Evolutionary conservation across 305 asterid genomes (phyloP).

Genomic region (Plantago lanceolata): DNA sequence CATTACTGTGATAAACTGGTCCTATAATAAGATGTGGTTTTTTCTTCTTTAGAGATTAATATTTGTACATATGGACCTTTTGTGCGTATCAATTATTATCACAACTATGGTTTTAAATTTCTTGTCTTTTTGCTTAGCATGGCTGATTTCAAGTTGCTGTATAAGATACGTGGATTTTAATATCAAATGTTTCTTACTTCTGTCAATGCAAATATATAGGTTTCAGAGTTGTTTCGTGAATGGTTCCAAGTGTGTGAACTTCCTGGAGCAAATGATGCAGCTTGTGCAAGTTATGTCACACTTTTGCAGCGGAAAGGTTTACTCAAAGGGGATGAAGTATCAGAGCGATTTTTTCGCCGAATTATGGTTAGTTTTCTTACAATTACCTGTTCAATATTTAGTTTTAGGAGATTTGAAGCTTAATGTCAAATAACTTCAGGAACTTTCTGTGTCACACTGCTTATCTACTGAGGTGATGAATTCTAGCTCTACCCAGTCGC

Average conservation of each 20-base stretch:
- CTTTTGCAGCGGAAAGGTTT: slow-evolving; percentile 74
- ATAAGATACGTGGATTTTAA: not conserved
- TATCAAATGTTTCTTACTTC: slow-evolving; percentile 16
- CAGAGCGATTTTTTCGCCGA: slow-evolving; percentile 78
- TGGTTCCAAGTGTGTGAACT: slow-evolving; percentile 90
- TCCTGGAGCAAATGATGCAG: slow-evolving; percentile 77
- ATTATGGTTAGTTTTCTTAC: slow-evolving; percentile 51
- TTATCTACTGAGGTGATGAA: slow-evolving; percentile 66
- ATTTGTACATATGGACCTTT: not conserved
- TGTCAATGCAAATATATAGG: slow-evolving; percentile 41
- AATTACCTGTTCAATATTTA: not conserved
- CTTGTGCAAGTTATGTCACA: slow-evolving; percentile 58
- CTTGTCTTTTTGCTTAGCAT: too few species aligned
- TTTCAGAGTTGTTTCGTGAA: slow-evolving; percentile 63
- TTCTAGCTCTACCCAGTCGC: slow-evolving; percentile 61
- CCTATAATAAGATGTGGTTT: not conserved
- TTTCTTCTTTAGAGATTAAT: not conserved
- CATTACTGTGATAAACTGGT: not conserved
- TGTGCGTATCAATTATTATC: not conserved
- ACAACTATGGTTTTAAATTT: too few species aligned
- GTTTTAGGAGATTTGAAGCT: slow-evolving; percentile 11
- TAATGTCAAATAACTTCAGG: slow-evolving; percentile 41
- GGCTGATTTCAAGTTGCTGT: too few species aligned
- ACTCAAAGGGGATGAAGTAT: slow-evolving; percentile 83
- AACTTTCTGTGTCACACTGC: slow-evolving; percentile 82